These are phyloP conservation scores for Chaetomium tenue DNA, from an alignment of 495 filamentous ascomycete species.

Conservation along the genomic window DNA sequence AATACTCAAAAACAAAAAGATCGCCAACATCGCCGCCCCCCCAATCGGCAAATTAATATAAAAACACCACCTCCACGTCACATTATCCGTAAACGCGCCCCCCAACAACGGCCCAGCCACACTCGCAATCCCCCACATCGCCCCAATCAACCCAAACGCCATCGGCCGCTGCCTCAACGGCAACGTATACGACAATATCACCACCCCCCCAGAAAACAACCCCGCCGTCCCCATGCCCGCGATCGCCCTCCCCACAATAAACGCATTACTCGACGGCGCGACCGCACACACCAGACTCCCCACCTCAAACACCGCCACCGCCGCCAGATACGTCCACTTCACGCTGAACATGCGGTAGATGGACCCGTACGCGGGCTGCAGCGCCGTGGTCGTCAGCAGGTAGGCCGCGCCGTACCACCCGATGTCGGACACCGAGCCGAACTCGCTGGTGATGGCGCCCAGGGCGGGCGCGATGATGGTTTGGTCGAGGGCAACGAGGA, in stretches of 20 bases:
- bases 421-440: slow-evolving; percentile 47
- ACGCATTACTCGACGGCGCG: slow-evolving; percentile 49
- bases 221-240: slow-evolving; percentile 54
- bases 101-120: slow-evolving; percentile 47
- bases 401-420: slow-evolving; percentile 58
- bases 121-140: slow-evolving; percentile 76
- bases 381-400: slow-evolving; percentile 53
- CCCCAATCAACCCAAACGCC: slow-evolving; percentile 74
- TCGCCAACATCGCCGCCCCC: slow-evolving; percentile 53
- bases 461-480: slow-evolving; percentile 63
- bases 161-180: slow-evolving; percentile 67
- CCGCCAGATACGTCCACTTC: slow-evolving; percentile 51
- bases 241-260: slow-evolving; percentile 56
- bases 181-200: slow-evolving; percentile 67
- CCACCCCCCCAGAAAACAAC: slow-evolving; percentile 53
- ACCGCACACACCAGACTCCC: slow-evolving; percentile 54
- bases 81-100: slow-evolving; percentile 48
- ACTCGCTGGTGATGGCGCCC: slow-evolving; percentile 48
- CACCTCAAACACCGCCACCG: slow-evolving; percentile 49
- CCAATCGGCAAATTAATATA: slow-evolving; percentile 64
- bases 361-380: slow-evolving; percentile 55
- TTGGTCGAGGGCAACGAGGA: slow-evolving; percentile 63
- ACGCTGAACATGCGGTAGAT: slow-evolving; percentile 54
- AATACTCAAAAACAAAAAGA: slow-evolving; percentile 54
- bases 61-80: slow-evolving; percentile 59